Evolutionary conservation across 2,329 filamentous ascomycete species (phyloP).

Genomic region (Colletotrichum cereale): DNA sequence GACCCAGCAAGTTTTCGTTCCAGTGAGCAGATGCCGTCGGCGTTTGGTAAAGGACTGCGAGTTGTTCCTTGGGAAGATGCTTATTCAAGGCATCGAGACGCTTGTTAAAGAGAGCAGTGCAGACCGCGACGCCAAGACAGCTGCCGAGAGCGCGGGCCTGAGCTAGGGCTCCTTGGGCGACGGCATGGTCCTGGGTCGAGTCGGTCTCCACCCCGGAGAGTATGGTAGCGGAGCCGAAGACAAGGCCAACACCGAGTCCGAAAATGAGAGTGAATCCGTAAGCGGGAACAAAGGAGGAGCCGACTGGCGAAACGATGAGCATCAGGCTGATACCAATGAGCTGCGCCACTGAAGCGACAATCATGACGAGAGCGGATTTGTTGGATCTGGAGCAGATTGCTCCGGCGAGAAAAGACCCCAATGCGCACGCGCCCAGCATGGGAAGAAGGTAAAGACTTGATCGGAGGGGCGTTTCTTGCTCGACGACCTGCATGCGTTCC

Average conservation of each 20-base stretch:
- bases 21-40: conserved; percentile 55
- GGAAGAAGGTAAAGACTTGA: conserved; percentile 71
- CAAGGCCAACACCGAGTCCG: conserved; percentile 70
- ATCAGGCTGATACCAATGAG: conserved; percentile 65
- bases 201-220: conserved; percentile 67
- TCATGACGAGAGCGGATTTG: conserved; percentile 64
- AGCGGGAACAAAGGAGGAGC: conserved; percentile 54
- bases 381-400: conserved; percentile 66
- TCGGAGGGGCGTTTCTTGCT: conserved; percentile 63
- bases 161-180: conserved; percentile 70
- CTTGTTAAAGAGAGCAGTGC: conserved; percentile 69
- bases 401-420: conserved; percentile 68
- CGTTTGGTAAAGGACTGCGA: conserved; percentile 59
- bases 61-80: conserved; percentile 52
- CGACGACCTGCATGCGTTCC: conserved; percentile 71
- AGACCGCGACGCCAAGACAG: conserved; percentile 68
- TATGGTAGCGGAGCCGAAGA: conserved; percentile 68
- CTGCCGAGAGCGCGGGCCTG: conserved; percentile 72
- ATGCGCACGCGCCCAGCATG: conserved; percentile 67
- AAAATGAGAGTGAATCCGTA: conserved; percentile 69
- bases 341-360: conserved; percentile 64
- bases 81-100: conserved; percentile 55
- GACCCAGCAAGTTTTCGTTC: conserved; percentile 47
- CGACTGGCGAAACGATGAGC: conserved; percentile 54
- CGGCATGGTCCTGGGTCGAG: conserved; percentile 62